Conservation (phyloP, 306 rosid species). For the Senna siamea region DNA sequence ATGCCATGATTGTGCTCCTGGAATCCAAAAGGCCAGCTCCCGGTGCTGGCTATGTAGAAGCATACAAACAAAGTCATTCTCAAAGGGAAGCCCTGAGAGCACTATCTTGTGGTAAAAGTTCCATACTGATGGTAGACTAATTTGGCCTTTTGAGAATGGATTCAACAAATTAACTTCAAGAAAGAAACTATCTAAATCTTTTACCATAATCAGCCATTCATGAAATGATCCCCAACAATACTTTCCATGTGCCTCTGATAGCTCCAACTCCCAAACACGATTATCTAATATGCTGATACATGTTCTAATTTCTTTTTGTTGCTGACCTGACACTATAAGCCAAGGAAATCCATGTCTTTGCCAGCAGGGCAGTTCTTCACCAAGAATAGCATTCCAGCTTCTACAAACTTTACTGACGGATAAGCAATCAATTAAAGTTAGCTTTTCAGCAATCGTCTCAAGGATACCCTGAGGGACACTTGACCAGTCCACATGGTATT, state of each 20-base stretch:
- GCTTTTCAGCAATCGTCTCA: slow-evolving; percentile 48
- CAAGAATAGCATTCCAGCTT: slow-evolving; percentile 57
- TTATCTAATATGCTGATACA: slow-evolving; percentile 58
- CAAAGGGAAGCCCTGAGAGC: slow-evolving; percentile 51
- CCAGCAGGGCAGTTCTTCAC: slow-evolving; percentile 56
- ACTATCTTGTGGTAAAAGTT: slow-evolving; percentile 71
- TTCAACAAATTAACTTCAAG: slow-evolving; percentile 56
- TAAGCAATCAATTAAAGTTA: slow-evolving; percentile 51
- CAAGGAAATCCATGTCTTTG: slow-evolving; percentile 59
- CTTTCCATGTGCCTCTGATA: slow-evolving; percentile 49
- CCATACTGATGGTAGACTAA: slow-evolving; percentile 57
- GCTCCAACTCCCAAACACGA: slow-evolving; percentile 60
- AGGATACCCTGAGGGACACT: slow-evolving; percentile 46
- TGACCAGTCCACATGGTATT: slow-evolving; percentile 52
- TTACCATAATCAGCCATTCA: slow-evolving; percentile 67
- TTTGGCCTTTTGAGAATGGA: slow-evolving; percentile 52
- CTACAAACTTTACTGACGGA: slow-evolving; percentile 60
- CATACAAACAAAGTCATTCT: slow-evolving; percentile 51
- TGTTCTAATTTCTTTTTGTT: slow-evolving; percentile 48
- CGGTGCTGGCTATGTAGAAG: slow-evolving; percentile 52
- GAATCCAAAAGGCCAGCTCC: slow-evolving; percentile 56
- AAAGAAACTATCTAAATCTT: slow-evolving; percentile 39
- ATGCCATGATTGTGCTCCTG: slow-evolving; percentile 51
- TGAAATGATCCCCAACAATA: slow-evolving; percentile 70
- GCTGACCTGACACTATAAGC: slow-evolving; percentile 64